A percentile compares a stretch with the other conserved stretches of the same genome.
phyloP scores from a whole-genome alignment of 192 early-diverging fungal species.

The Rhizophagus sp. region DNA sequence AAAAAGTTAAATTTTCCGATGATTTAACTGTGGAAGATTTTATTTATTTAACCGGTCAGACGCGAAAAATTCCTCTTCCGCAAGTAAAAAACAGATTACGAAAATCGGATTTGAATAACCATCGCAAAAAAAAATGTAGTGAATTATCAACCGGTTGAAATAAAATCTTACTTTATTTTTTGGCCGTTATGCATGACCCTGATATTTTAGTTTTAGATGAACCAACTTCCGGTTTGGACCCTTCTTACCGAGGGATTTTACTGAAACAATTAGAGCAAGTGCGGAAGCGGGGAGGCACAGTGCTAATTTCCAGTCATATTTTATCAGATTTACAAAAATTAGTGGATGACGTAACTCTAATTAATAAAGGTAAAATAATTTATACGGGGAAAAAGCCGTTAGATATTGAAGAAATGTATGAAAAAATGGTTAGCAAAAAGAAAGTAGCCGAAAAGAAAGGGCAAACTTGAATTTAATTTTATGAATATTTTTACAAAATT shows the following conservation, averaged over 20 bases:
- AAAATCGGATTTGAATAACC: constrained; percentile 21
- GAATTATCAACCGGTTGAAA: constrained; percentile 20
- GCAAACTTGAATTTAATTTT: constrained; percentile 25
- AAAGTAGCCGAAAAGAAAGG: constrained; percentile 1
- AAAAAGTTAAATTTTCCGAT: constrained; percentile 15
- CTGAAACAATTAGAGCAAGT: constrained; percentile 17
- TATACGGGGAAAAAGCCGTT: constrained; percentile 15
- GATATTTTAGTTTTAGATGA: constrained; percentile 22
- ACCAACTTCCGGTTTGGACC: constrained; percentile 23
- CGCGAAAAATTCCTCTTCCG: neutral
- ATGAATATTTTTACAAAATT: neutral
- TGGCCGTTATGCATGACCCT: constrained; percentile 17
- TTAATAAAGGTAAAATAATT: constrained; percentile 28
- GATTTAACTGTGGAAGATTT: constrained; percentile 18
- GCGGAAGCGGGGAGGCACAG: constrained; percentile 7
- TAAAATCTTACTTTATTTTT: constrained; percentile 24
- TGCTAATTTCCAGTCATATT: constrained; percentile 26
- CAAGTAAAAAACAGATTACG: constrained; percentile 6
- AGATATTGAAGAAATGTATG: constrained; percentile 27
- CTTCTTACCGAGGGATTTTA: constrained; percentile 23
- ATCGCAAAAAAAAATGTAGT: constrained; percentile 9
- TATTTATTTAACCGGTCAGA: constrained; percentile 8
- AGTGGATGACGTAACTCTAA: constrained; percentile 5
- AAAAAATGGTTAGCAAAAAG: constrained; percentile 16
- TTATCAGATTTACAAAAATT: constrained; percentile 28